Percentiles rank a stretch among this genome's conserved stretches.
Evolutionary conservation across 768 basidiomycete species (phyloP).

Genomic region (Mycena floridula): DNA sequence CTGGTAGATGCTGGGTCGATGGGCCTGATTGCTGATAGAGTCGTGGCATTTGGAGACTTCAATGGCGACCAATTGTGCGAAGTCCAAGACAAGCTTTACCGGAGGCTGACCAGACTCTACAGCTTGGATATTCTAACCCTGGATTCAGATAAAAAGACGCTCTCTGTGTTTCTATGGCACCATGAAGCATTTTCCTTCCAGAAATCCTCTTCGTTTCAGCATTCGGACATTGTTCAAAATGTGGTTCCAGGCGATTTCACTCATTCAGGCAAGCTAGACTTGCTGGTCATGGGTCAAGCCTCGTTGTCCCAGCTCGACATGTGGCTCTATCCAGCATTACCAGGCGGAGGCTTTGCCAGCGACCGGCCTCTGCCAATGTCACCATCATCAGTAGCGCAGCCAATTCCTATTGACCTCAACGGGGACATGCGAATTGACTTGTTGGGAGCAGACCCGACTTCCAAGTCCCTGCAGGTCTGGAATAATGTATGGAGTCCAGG

Average conservation of each 20-base stretch:
- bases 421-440: conserved; percentile 90
- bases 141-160: conserved; percentile 64
- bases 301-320: conserved; percentile 52
- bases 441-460: conserved; percentile 46
- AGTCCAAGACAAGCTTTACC: neutral
- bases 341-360: conserved; percentile 53
- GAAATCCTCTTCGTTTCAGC: conserved; percentile 44
- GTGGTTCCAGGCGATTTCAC: conserved; percentile 93
- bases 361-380: conserved; percentile 45
- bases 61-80: conserved; percentile 93
- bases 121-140: conserved; percentile 83
- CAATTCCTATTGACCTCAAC: conserved; percentile 80
- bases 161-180: conserved; percentile 79
- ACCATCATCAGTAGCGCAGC: conserved; percentile 67
- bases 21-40: conserved; percentile 66
- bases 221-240: conserved; percentile 59
- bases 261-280: conserved; percentile 84
- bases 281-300: conserved; percentile 77
- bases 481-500: conserved; percentile 73
- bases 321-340: conserved; percentile 60
- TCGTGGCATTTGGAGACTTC: conserved; percentile 92
- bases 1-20: conserved; percentile 75
- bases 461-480: conserved; percentile 61
- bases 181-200: conserved; percentile 61
- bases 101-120: conserved; percentile 1